Evolutionary conservation across 148 eudicot genomes (phyloP), one percentile per base, ranked within the genome.

Genomic region (Tetragonia tetragonoides): DNA sequence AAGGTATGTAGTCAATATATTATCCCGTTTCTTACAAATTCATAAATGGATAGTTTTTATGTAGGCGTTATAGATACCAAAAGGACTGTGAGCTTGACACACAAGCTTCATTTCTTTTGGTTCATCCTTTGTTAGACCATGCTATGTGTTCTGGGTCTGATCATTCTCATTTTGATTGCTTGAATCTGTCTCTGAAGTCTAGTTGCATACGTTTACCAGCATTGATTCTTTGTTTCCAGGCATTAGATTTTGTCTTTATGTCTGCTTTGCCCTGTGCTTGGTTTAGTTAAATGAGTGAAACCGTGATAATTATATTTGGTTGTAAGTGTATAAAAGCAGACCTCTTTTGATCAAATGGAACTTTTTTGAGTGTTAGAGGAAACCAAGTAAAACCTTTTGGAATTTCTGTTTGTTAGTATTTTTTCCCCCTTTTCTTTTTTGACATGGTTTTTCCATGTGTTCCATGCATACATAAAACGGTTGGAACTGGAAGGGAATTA

Each of bases 1-100:
- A 83, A 92, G 68, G 98, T 94, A 84, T 51, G 87, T 60, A 23
- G 18, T 68, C 77, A 53, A 41, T 78, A 11, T 56, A 63, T 23
- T 66, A 61, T 62, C 34, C 5, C 5, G 10, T 65, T 9, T 49
- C 70, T 75, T 71, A 20, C 51, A n/a, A 37, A 53, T 71, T 11
- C 46, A 10, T 65, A 75, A 24, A 60, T 51, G 12, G 42, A 39
- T 75, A 28, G 39, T 71, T 41, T n/a, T 56, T 81, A 20, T 41
- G 66, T 42, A 6, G 34, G 66, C 74, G 8, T 17, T 38, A 8
- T 57, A 3, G 23, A 28, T 57, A 57, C 28, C 57, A 24, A 23
- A 49, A 34, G 42, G 72, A 6, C 11, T 71, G 61, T 51, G 64
- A 60, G 28, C 64, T 60, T 60, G 64, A 60, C 28, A 17, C 41